Evolutionary conservation across 768 basidiomycete species (phyloP).

Genomic region (Rickenella mellea): DNA sequence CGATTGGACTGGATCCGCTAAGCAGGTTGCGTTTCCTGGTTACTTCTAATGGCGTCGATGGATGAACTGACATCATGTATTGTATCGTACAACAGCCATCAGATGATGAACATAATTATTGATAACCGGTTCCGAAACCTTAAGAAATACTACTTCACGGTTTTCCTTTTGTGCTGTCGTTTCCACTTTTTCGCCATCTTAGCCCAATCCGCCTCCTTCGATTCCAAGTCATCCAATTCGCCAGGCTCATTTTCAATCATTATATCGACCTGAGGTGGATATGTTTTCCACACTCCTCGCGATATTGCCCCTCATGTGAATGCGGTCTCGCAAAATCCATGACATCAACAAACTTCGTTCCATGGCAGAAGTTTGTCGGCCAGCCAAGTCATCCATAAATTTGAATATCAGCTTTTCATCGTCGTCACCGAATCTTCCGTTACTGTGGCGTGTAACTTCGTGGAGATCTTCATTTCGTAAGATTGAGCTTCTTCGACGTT

Average conservation of each 20-base stretch:
- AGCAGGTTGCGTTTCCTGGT: too few species aligned
- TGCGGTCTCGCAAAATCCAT: neutral
- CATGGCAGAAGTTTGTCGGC: neutral
- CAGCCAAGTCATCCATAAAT: slow-evolving; percentile 4
- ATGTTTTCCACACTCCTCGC: slow-evolving; percentile 2
- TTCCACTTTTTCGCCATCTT: too few species aligned
- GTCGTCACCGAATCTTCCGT: neutral
- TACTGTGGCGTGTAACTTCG: neutral
- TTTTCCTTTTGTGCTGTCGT: too few species aligned
- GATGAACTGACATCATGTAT: too few species aligned
- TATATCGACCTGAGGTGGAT: slow-evolving; percentile 1
- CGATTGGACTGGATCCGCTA: too few species aligned
- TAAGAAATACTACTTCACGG: too few species aligned
- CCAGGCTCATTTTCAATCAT: slow-evolving; percentile 4
- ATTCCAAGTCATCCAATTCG: neutral
- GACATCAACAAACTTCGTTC: neutral
- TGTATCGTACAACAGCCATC: too few species aligned
- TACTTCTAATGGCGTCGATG: too few species aligned
- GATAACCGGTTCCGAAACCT: too few species aligned
- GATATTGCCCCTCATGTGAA: neutral
- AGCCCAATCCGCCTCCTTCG: too few species aligned
- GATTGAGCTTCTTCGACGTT: slow-evolving; percentile 3
- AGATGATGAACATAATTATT: too few species aligned
- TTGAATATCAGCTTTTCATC: neutral
- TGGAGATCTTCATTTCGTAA: slow-evolving; percentile 1